A percentile compares a stretch with the other conserved stretches of the same genome.
phyloP scores from a whole-genome alignment of 2,329 filamentous ascomycete species.

The Neospermospora avenae region DNA sequence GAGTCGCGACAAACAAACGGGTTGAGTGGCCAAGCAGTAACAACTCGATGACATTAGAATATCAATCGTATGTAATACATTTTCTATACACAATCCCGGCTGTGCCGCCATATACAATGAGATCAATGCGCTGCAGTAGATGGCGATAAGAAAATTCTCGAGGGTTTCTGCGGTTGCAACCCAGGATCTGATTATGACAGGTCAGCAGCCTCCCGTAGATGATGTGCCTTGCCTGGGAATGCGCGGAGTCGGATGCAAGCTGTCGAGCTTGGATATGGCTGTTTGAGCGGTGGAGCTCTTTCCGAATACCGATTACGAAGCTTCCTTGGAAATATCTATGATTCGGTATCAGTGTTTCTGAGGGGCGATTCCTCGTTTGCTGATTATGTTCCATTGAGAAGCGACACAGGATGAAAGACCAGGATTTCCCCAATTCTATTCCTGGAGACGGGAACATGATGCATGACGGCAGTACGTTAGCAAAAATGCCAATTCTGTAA shows the following conservation, averaged over 20 bases:
- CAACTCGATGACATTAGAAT: background rate
- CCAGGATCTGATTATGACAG: background rate
- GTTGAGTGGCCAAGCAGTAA: background rate
- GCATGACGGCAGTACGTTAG: too few relatives aligned
- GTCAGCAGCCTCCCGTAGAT: background rate
- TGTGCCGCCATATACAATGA: background rate
- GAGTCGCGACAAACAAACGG: background rate
- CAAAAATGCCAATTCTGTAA: too few relatives aligned
- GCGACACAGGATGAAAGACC: too few relatives aligned
- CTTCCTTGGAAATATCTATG: too few relatives aligned
- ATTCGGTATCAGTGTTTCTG: too few relatives aligned
- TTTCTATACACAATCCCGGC: too few relatives aligned
- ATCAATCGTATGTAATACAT: too few relatives aligned
- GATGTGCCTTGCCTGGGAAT: background rate
- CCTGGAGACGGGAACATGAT: too few relatives aligned
- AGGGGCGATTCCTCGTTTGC: too few relatives aligned
- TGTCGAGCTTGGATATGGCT: background rate
- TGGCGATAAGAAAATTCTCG: background rate
- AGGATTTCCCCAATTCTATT: too few relatives aligned
- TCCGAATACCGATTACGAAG: background rate
- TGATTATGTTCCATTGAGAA: too few relatives aligned
- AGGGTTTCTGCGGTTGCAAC: background rate
- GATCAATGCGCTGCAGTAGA: background rate
- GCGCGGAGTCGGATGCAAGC: background rate
- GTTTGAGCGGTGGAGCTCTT: background rate